Evolutionary conservation across 768 basidiomycete species (phyloP).

Genomic region (Leccinellum albellum): DNA sequence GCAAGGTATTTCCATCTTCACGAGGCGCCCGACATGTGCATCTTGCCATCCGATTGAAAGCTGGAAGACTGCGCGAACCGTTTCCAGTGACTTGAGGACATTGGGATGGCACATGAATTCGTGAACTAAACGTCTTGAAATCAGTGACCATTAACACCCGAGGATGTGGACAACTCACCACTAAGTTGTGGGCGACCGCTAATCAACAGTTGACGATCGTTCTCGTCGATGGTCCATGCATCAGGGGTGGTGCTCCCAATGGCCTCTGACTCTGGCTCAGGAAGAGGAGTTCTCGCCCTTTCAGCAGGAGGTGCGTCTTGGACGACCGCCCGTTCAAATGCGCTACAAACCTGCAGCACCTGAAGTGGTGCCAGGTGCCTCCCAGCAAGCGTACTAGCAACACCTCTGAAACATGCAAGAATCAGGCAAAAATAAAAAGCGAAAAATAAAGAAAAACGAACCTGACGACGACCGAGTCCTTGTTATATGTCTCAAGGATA

Average conservation of each 20-base stretch:
- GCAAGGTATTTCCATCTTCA: not conserved
- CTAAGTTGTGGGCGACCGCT: not conserved
- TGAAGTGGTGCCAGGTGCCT: not conserved
- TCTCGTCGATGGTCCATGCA: not conserved
- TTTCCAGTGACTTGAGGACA: not conserved
- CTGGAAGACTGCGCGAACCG: not conserved
- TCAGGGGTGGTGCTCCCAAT: not conserved
- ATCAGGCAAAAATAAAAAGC: not conserved
- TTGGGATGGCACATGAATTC: not conserved
- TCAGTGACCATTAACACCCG: too few species aligned
- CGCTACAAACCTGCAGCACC: not conserved
- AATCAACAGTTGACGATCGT: not conserved
- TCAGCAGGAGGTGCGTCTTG: not conserved
- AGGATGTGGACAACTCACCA: not conserved
- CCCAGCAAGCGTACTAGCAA: not conserved
- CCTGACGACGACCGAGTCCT: not conserved
- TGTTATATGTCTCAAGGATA: not conserved
- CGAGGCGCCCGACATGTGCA: not conserved
- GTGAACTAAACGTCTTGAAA: not conserved
- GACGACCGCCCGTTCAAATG: not conserved
- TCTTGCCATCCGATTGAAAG: not conserved
- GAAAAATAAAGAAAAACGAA: not conserved
- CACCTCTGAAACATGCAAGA: not conserved
- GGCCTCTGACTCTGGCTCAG: not conserved
- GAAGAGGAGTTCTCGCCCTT: not conserved